phyloP scores from a whole-genome alignment of 306 rosid genomes.

The Crataegus laevigata region DNA sequence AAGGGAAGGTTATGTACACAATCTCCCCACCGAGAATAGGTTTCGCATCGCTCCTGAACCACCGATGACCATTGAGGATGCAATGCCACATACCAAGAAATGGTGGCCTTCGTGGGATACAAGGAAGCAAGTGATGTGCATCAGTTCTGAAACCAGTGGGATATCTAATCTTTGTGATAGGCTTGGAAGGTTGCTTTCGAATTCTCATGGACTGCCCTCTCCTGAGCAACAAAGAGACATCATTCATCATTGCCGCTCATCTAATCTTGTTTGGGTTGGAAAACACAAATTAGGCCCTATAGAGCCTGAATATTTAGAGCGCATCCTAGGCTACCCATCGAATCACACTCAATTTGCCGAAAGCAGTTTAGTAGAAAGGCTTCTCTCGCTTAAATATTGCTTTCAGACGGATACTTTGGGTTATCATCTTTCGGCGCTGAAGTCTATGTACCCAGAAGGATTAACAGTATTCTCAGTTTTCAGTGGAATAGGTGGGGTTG shows the following conservation, averaged over 20 bases:
- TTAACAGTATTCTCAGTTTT: slow-evolving; percentile 59
- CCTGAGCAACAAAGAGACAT: slow-evolving; percentile 56
- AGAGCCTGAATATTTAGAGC: slow-evolving; percentile 61
- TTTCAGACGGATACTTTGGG: slow-evolving; percentile 84
- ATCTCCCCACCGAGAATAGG: slow-evolving; percentile 76
- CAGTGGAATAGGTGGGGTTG: slow-evolving; percentile 89
- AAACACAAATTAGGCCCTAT: slow-evolving; percentile 45
- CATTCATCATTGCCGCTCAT: slow-evolving; percentile 46
- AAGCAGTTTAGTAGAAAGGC: slow-evolving; percentile 45
- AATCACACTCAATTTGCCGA: slow-evolving; percentile 56
- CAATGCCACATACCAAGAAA: slow-evolving; percentile 54
- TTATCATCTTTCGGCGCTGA: slow-evolving; percentile 64
- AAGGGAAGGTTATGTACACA: slow-evolving; percentile 83
- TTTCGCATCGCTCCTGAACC: slow-evolving; percentile 50
- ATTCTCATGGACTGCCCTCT: slow-evolving; percentile 41
- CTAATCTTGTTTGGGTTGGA: slow-evolving; percentile 77
- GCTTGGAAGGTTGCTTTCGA: slow-evolving; percentile 39
- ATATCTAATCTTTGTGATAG: slow-evolving; percentile 54
- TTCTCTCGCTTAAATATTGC: slow-evolving; percentile 49
- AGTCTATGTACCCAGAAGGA: slow-evolving; percentile 60
- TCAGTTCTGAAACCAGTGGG: slow-evolving; percentile 54
- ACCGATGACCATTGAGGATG: slow-evolving; percentile 68
- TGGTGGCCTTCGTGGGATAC: slow-evolving; percentile 97
- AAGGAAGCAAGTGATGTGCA: slow-evolving; percentile 58
- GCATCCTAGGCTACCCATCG: slow-evolving; percentile 67